Evolutionary conservation across 208 protist genomes (phyloP), one percentile per base, ranked within the genome.

Genomic region (Naegleria gruberi): DNA sequence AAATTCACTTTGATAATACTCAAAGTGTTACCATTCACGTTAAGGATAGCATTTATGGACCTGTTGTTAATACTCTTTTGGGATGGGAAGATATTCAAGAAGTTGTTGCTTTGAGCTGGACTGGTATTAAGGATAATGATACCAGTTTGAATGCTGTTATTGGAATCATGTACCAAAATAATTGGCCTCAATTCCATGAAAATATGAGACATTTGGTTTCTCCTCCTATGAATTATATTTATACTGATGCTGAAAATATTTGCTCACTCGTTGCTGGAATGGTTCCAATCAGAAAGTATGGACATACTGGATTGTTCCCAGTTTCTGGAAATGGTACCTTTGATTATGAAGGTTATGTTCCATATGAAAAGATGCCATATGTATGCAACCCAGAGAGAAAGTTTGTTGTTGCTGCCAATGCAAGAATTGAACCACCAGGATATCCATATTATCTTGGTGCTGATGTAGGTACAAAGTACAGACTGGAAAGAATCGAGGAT

Each of bases 241-340:
- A 90, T 34, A 45, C 87, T 41, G 87, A 90, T 74, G 55, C 42
- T n/a, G n/a, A 90, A 7, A 90, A 90, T 17, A 90, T 90, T 74
- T 41, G 30, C 40, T 74, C 8, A 40, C 43, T 41, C 10, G 12
- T 51, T n/a, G 44, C 26, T 51, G 87, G 87, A 17, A 46, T 15
- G 34, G 41, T 90, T 55, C 87, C 87, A 40, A 90, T 90, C 6
- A 19, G 87, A 41, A n/a, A 46, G 37, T 23, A 57, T 37, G 87
- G 87, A 57, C 87, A 90, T 23, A 42, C 19, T 82, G 87, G 43
- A 23, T 8, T 23, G 7, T 74, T 74, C 34, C 8, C 10, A 40
- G 77, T 90, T 37, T 41, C 45, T 74, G 87, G 87, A 17, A 41
- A 55, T 41, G 87, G 47, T 37, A 57, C 73, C 7, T 74, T 57